Conservation (phyloP, 129 eudicot species). For the Flaveria linearis region DNA sequence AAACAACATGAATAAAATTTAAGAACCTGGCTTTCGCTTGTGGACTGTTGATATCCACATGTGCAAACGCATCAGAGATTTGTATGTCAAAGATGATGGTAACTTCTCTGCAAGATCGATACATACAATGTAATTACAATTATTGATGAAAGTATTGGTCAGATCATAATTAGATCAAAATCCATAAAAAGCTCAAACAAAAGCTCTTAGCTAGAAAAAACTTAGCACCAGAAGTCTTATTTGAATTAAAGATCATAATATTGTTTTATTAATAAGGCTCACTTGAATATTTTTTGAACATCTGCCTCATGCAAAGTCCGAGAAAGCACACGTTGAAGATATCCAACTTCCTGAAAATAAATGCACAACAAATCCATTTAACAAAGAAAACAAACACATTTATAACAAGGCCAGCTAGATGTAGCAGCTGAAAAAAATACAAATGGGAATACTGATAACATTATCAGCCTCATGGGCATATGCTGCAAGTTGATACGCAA, state of each 20-base stretch:
- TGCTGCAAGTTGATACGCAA: no score
- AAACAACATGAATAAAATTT: constrained; percentile 1
- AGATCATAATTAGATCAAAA: neutral
- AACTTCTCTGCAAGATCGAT: constrained; percentile 76
- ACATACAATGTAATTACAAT: no score
- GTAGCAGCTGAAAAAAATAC: neutral
- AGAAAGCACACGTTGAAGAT: constrained; percentile 81
- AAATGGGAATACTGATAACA: neutral
- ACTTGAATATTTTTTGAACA: constrained; percentile 91
- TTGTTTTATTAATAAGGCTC: constrained; percentile 20
- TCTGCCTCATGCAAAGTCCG: constrained; percentile 82
- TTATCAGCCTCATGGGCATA: no score
- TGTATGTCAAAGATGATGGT: constrained; percentile 72
- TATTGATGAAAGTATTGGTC: neutral
- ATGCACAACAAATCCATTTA: constrained; percentile 10
- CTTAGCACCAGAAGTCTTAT: neutral
- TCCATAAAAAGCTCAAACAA: neutral
- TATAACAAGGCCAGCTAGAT: constrained; percentile 11
- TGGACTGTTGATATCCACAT: constrained; percentile 64
- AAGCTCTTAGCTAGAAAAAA: neutral
- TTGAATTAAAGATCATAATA: neutral
- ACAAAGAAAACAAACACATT: neutral
- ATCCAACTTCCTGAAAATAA: constrained; percentile 78
- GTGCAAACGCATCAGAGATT: constrained; percentile 79
- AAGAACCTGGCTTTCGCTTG: constrained; percentile 79